Conservation (phyloP, 2,329 filamentous ascomycete species). For the Diatrype stigma region DNA sequence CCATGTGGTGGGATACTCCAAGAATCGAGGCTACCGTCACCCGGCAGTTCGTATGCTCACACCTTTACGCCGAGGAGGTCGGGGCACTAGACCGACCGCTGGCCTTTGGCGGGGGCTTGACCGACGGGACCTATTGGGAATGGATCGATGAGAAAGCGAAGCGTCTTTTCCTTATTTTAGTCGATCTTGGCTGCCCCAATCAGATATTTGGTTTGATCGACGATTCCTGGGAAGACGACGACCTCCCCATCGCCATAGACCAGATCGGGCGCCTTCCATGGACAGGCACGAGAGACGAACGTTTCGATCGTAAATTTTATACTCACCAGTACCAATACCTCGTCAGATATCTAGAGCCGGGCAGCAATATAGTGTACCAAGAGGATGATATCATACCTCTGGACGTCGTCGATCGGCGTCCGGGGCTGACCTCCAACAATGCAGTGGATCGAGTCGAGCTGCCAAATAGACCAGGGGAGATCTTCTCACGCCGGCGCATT, state of each 20-base stretch:
- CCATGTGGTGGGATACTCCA: slow-evolving; percentile 68
- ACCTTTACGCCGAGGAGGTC: slow-evolving; percentile 60
- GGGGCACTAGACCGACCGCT: slow-evolving; percentile 58
- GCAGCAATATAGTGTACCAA: slow-evolving; percentile 59
- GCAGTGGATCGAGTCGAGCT: slow-evolving; percentile 57
- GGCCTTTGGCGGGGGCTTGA: slow-evolving; percentile 63
- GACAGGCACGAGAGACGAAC: slow-evolving; percentile 55
- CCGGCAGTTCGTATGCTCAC: slow-evolving; percentile 60
- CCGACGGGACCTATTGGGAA: slow-evolving; percentile 72
- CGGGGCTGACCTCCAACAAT: slow-evolving; percentile 32
- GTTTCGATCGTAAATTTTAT: slow-evolving; percentile 65
- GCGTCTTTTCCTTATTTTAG: slow-evolving; percentile 66
- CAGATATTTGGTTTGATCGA: slow-evolving; percentile 74
- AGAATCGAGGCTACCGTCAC: slow-evolving; percentile 68
- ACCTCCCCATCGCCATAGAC: slow-evolving; percentile 65
- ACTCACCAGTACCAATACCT: slow-evolving; percentile 67
- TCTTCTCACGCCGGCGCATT: slow-evolving; percentile 56
- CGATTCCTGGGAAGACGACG: slow-evolving; percentile 72
- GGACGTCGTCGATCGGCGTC: slow-evolving; percentile 59
- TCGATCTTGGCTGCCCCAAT: slow-evolving; percentile 65
- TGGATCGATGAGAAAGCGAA: slow-evolving; percentile 69
- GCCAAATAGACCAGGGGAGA: slow-evolving; percentile 53
- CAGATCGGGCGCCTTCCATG: slow-evolving; percentile 61
- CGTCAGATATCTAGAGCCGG: slow-evolving; percentile 58
- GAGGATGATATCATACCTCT: slow-evolving; percentile 67